Conservation (phyloP, 192 early-diverging fungal genomes). For the Coemansia sp. region DNA sequence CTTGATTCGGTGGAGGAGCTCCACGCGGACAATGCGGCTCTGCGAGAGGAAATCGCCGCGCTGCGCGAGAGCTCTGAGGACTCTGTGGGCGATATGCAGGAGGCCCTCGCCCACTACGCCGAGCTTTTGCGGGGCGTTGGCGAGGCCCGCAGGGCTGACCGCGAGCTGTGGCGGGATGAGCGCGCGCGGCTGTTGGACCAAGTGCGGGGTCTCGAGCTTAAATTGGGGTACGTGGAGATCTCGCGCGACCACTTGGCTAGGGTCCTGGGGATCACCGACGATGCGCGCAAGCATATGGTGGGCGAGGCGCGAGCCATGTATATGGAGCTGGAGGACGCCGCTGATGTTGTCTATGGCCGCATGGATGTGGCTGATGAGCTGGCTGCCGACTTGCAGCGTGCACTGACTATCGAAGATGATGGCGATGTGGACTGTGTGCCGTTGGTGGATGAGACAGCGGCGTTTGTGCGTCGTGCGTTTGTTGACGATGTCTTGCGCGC, state of each 20-base stretch:
- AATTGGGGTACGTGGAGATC: background rate
- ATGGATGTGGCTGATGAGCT: conserved; percentile 25
- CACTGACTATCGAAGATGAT: conserved; percentile 5
- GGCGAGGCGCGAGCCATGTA: conserved; percentile 36
- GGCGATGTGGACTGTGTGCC: conserved; percentile 1
- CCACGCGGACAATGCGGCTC: conserved; percentile 1
- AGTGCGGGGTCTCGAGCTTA: background rate
- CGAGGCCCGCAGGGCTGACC: conserved; percentile 22
- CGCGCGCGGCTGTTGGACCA: conserved; percentile 19
- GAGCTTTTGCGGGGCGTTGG: conserved; percentile 26
- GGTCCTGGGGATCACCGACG: conserved; percentile 26
- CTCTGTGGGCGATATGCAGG: conserved; percentile 6
- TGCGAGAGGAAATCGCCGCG: conserved; percentile 20
- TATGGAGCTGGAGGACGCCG: conserved; percentile 38
- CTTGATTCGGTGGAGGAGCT: conserved; percentile 17
- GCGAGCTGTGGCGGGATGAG: conserved; percentile 32
- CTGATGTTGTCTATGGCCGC: conserved; percentile 10
- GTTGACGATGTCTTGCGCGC: conserved; percentile 23
- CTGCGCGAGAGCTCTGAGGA: conserved; percentile 7
- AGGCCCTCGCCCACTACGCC: conserved; percentile 27
- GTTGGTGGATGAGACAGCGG: conserved; percentile 6
- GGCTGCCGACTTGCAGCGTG: conserved; percentile 17
- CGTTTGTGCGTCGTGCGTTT: conserved; percentile 11
- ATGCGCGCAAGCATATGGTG: conserved; percentile 45
- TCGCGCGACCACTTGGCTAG: conserved; percentile 11